Base-by-base conservation (phyloP, 768 basidiomycete species). In the Pluteus cervinus region DNA sequence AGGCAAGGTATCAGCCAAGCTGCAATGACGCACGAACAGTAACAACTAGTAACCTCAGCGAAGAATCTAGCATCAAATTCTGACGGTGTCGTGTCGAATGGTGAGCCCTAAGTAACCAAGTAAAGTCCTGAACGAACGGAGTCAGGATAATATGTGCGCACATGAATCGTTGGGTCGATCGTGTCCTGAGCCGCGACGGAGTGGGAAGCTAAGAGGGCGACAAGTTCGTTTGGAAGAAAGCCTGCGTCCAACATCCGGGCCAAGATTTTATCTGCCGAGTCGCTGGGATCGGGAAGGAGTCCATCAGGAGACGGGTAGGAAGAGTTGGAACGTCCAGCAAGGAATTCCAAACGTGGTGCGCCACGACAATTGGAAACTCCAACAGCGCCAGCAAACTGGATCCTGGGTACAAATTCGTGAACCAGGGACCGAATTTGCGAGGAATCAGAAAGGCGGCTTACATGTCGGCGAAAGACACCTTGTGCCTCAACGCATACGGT, bases 401-500 rank as follows among this genome's bases (percentile, higher is more conserved):
- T 62, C 35, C 55, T 54, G n/a, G n/a, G 26, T 1, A 11, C 16
- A 24, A 21, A 30, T n/a, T 1, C 15, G 7, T 7, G 16, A 23
- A n/a, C 33, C 14, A 20, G 28, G 11, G 23, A 18, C 21, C 18
- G 1, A 29, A 7, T 11, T 21, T 33, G n/a, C n/a, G n/a, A n/a
- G n/a, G n/a, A n/a, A n/a, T n/a, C n/a, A 5, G 5, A 20, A n/a
- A 24, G 18, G 24, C 7, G 8, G 30, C 53, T 24, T 35, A 65
- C 63, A 67, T 60, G 47, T 67, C 65, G 15, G 60, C 65, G 23
- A 55, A 53, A 5, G 60, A 55, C 4, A 65, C 55, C 11, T 51
- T 46, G 34, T 60, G 56, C 17, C 39, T 49, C 29, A 50, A 38
- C 8, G 60, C 50, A 45, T 62, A 56, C 5, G 53, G 57, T 11